These are phyloP conservation scores for Penicillium ochrochloron DNA, from an alignment of 495 filamentous ascomycete genomes.

Conservation along the genomic window DNA sequence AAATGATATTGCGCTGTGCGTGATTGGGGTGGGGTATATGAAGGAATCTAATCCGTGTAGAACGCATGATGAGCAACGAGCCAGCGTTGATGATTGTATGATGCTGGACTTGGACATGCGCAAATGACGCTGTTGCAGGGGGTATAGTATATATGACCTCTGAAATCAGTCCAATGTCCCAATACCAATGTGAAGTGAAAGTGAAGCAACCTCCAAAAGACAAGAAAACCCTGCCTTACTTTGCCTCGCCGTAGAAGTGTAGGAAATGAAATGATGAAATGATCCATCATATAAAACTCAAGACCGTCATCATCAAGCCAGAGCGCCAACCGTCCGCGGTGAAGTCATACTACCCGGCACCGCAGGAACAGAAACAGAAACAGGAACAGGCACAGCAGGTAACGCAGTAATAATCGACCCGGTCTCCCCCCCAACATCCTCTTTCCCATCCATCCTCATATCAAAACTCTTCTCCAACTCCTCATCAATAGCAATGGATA, in stretches of 20 bases:
- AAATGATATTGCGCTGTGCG: background rate
- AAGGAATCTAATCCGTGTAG: background rate
- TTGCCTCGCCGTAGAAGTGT: background rate
- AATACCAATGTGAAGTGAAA: too few species aligned
- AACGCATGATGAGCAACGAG: background rate
- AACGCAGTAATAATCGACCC: slow-evolving; percentile 46
- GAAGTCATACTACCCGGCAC: slow-evolving; percentile 11
- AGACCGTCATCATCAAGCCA: slow-evolving; percentile 7
- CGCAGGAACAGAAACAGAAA: slow-evolving; percentile 24
- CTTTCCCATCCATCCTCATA: slow-evolving; percentile 6
- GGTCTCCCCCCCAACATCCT: slow-evolving; percentile 14
- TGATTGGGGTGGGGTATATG: background rate
- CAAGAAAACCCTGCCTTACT: too few species aligned
- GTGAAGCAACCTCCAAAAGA: too few species aligned
- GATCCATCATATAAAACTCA: background rate
- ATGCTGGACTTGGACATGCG: background rate
- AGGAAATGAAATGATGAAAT: background rate
- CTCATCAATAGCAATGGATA: slow-evolving; percentile 41
- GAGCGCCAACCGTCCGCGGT: slow-evolving; percentile 22
- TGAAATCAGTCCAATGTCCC: background rate
- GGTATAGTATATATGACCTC: background rate
- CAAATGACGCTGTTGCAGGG: background rate
- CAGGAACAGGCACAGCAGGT: slow-evolving; percentile 30
- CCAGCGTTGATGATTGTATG: background rate
- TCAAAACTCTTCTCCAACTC: slow-evolving; percentile 20